Evolutionary conservation across 2,329 filamentous ascomycete genomes (phyloP), one percentile per base, ranked within the genome.

Genomic region (Epichloe typhina): DNA sequence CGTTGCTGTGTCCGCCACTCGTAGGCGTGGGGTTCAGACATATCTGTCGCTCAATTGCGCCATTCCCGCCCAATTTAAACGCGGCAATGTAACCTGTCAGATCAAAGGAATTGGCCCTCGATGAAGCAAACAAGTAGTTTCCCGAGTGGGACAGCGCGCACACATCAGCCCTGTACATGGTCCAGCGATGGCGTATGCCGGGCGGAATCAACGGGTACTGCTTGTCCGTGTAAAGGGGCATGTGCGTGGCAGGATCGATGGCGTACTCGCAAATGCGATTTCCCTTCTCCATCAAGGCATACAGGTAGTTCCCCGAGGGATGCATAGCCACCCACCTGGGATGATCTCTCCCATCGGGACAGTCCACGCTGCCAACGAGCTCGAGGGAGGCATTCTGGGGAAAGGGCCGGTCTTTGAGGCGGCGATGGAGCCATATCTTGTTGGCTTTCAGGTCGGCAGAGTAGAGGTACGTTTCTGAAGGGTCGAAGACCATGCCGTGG

Each of bases 301-400:
- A 95, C 51, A 95, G 75, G 66, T 88, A 89, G 52, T 82, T 77
- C 19, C 86, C 87, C 1, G 78, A 78, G 3, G 84, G 83, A 65
- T 91, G 86, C 64, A 94, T 83, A 58, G 87, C 87, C 13, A 94
- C 86, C 88, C 88, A 95, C 61, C 88, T 80, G 15, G 88, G 88
- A 65, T 93, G 88, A 66, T 95, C 88, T 54, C 75, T 75, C 3
- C 77, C 68, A 44, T 76, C 74, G 0, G 87, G 86, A 31, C 87
- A 87, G 55, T 84, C 78, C 36, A 90, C 74, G 61, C 76, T 81
- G 57, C 86, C 87, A 50, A 91, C 76, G 19, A 89, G 76, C 46
- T 79, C 75, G 52, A 93, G 69, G 48, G 75, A 71, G 15, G 84
- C 84, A 3, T 76, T 72, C 50, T 74, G 64, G 6, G 56, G 54